Base-by-base conservation (phyloP, 2,329 filamentous ascomycete genomes). In the Verticillium tricorpus region DNA sequence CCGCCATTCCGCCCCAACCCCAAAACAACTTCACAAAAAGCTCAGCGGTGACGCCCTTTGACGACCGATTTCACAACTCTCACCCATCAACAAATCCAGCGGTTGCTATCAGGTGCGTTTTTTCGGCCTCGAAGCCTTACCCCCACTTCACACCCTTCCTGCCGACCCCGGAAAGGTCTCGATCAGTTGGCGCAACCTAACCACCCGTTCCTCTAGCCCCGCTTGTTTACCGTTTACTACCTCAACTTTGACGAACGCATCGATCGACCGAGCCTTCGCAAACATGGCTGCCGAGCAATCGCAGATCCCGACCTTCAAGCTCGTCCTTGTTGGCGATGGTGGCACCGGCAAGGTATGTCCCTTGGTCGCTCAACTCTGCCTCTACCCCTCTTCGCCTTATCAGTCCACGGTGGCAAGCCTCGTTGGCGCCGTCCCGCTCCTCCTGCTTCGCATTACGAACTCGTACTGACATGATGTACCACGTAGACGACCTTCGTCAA, bases 251-350 rank as follows among this genome's bases (percentile, higher is more conserved):
- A 28, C 58, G 67, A 68, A 71, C 62, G 64, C 67, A 64, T 62
- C 57, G 64, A 66, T 69, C 59, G 66, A 66, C 45, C 54, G 54
- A 60, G 56, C 59, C 52, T 60, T 69, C 70, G 68, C 73, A 71
- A 78, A 72, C 73, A 96, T 95, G 91, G 86, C 90, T 80, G 86
- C 90, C 80, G 71, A 65, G 40, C 69, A 74, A 66, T 72, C 74
- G 67, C 69, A 73, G 77, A 77, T 73, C 69, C 92, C 94, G 70
- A 97, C 92, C 79, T 99, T 99, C 90, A 99, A 99, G 92, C 92
- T 99, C 74, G 95, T 99, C 79, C 92, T 99, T 82, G 95, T 99
- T 76, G 95, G 95, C 79, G 95, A 99, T 78, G 95, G 95, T 82
- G 95, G 95, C 87, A 99, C 95, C 74, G 95, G 95, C 84, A 99